Evolutionary conservation across 2,329 filamentous ascomycete species (phyloP).

Genomic region (Cytospora paraplurivora): DNA sequence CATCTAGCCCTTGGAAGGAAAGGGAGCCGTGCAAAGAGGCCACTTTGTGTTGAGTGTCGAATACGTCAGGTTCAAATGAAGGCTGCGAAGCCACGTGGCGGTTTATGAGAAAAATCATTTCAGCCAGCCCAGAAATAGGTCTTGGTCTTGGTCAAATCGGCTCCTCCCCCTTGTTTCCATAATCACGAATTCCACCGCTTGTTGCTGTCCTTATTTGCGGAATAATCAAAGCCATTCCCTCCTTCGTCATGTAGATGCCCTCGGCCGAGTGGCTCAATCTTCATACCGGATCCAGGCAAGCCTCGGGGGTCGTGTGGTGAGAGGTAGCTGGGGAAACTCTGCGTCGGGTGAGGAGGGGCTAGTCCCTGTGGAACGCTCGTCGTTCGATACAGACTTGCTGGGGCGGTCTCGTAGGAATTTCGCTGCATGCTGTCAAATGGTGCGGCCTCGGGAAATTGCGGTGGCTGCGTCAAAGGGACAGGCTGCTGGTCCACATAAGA

Average conservation of each 20-base stretch:
- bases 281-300: constrained; percentile 27
- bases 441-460: constrained; percentile 34
- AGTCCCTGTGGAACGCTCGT: constrained; percentile 30
- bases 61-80: constrained; percentile 6
- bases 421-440: constrained; percentile 38
- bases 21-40: constrained; percentile 17
- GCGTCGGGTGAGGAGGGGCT: constrained; percentile 29
- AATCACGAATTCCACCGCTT: constrained; percentile 26
- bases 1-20: constrained; percentile 16
- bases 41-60: constrained; percentile 13
- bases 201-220: constrained; percentile 13
- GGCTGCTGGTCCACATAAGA: constrained; percentile 36
- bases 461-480: constrained; percentile 34
- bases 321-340: constrained; percentile 31
- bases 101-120: constrained; percentile 25
- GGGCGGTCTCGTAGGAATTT: constrained; percentile 33
- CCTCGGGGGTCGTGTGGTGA: constrained; percentile 28
- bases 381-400: constrained; percentile 35
- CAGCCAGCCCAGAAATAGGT: constrained; percentile 24
- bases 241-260: constrained; percentile 28
- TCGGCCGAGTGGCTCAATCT: constrained; percentile 29
- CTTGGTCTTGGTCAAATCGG: constrained; percentile 5
- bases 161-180: neutral
- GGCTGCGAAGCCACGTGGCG: constrained; percentile 26
- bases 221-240: constrained; percentile 16